Conservation (phyloP, 768 basidiomycete genomes). For the Suillus discolor region DNA sequence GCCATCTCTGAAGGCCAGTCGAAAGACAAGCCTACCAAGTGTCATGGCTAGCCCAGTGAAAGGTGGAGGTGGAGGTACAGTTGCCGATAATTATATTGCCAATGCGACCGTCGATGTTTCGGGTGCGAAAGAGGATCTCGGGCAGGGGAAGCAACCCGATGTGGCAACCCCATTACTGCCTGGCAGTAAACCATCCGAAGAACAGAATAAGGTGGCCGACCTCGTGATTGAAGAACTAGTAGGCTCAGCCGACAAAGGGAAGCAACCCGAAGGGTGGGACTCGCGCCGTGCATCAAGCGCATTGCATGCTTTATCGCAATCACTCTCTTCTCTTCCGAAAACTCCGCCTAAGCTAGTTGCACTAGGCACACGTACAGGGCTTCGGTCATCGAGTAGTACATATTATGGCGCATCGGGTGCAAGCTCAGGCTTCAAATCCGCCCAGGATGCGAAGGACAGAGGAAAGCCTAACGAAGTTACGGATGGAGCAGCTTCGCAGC, state of each 20-base stretch:
- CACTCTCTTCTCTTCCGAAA: constrained; percentile 52
- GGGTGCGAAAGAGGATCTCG: constrained; percentile 7
- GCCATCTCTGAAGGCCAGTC: constrained; percentile 36
- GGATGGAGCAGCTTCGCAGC: constrained; percentile 17
- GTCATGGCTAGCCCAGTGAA: constrained; percentile 52
- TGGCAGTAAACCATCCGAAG: constrained; percentile 20
- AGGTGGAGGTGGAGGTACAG: constrained; percentile 22
- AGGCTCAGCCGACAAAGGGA: constrained; percentile 22
- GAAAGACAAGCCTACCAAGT: constrained; percentile 45
- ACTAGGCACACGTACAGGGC: constrained; percentile 53
- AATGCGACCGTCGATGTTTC: background rate
- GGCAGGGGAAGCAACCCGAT: constrained; percentile 6
- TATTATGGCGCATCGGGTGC: constrained; percentile 32
- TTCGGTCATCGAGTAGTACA: constrained; percentile 45
- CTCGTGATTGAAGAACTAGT: constrained; percentile 16
- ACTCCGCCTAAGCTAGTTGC: constrained; percentile 34
- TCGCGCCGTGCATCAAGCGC: constrained; percentile 40
- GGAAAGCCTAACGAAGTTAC: constrained; percentile 21
- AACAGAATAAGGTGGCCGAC: constrained; percentile 12
- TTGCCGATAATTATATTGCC: constrained; percentile 1
- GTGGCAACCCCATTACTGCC: constrained; percentile 15
- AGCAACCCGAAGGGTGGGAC: constrained; percentile 19
- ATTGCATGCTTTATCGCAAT: constrained; percentile 63
- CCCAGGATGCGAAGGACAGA: constrained; percentile 11
- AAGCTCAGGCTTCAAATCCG: constrained; percentile 18